Evolutionary conservation across 768 basidiomycete genomes (phyloP), one percentile per base, ranked within the genome.

Genomic region (Boletus eberwhitei): DNA sequence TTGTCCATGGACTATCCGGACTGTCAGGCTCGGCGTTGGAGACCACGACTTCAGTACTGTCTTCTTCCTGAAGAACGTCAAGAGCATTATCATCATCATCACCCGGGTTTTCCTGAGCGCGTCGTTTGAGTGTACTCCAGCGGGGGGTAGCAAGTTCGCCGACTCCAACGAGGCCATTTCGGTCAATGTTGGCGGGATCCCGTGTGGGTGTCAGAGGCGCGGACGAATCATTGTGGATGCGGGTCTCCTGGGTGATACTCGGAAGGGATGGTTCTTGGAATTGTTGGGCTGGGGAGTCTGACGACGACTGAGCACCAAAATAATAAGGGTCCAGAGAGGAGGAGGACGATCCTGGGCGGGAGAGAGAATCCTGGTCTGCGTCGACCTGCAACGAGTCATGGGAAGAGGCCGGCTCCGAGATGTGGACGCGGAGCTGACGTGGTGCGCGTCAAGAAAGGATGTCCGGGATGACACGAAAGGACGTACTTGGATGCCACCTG

Each of bases 61-160:
- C 68, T 47, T 74, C 72, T 37, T 74, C 69, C 21, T 59, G 54
- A 4, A 65, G 59, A 35, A 68, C 19, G 42, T 59, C 50, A 17
- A 73, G 72, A 22, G 75, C 62, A 5, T 73, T 56, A 29, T 76
- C 69, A 5, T 79, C 72, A 37, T 79, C 78, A 54, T 79, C 79
- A 26, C 26, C 39, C 21, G 73, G 69, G n/a, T 63, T 46, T 31
- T 61, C 62, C 49, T 70, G 76, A 52, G 68, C 62, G 49, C 70
- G 78, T 60, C 71, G 69, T 35, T 74, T 71, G 45, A 79, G 78
- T 65, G 81, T 82, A 55, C 81, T 80, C 95, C 94, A 99, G 57
- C 94, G 83, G 45, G 97, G 97, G n/a, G 97, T 99, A 19, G 93
- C 77, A 32, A 98, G 82, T 73, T 99, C 97, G 36, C 97, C 97